Base-by-base conservation (phyloP, 352 stramenopile species). In the Phytophthora pinifolia region DNA sequence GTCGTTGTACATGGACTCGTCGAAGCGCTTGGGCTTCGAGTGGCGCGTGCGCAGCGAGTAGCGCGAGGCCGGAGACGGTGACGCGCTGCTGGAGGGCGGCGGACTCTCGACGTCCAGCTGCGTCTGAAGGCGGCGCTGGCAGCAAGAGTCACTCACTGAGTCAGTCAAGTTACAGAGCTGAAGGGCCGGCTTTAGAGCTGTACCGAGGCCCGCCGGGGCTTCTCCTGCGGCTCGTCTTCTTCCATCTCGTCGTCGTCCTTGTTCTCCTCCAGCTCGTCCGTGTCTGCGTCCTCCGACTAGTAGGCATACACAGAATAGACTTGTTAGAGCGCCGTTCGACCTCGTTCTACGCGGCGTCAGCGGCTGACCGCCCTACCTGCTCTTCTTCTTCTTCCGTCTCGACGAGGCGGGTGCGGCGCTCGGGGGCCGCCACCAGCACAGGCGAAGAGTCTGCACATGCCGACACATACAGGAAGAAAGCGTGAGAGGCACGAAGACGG, bases 1-100 rank as follows among this genome's bases (percentile, higher is more conserved):
- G 35, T 89, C 76, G 51, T 91, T 78, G 62, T 88, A 91, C 9
- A 89, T 52, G 34, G 62, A 74, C 44, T 76, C 64, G 29, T 89
- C 76, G 56, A 88, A 88, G 13, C 68, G 76, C 20, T 73, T 62
- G n/a, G 80, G 72, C 37, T 86, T 87, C 4, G 65, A 33, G 8
- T 69, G 65, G 1, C 81, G 74, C 38, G 79, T 69, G 17, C 81
- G 81, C 15, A 91, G 71, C 27, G 74, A 61, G 32, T 87, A 87
- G 15, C 74, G 74, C n/a, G 52, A 62, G 15, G 50, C 36, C 0
- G 59, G 55, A 7, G 53, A 56, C 2, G 41, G 59, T 1, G 59
- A 70, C n/a, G 46, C 50, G n/a, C 53, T 62, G 38, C 48, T 51
- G 15, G 22, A 39, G 6, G 65, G 54, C 6, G 39, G 46, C 4